Evolutionary conservation across 768 basidiomycete genomes (phyloP), one percentile per base, ranked within the genome.

Genomic region (Trametes elegans): DNA sequence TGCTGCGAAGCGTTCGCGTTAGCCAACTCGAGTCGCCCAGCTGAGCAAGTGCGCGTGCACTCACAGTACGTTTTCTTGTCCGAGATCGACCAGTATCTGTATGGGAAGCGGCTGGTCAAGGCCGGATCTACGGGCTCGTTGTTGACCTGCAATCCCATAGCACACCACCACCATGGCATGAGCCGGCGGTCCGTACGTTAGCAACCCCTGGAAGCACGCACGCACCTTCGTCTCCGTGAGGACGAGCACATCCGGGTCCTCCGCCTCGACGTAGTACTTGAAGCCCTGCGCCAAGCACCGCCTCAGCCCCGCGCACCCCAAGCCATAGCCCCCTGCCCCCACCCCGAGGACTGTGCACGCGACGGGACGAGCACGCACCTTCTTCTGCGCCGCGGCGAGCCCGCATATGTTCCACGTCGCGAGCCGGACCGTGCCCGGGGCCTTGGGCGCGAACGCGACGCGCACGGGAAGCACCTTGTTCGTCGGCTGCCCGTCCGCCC

Each of bases 141-240:
- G 65, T 91, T 92, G 41, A 91, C 82, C 90, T 93, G 49, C 39
- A 21, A 10, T n/a, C n/a, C n/a, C 21, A 24, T 3, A 26, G 19
- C 29, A 49, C 31, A 28, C 19, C 36, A 6, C 11, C 48, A 26
- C 60, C n/a, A n/a, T n/a, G n/a, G n/a, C n/a, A n/a, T n/a, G n/a
- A n/a, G n/a, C n/a, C n/a, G n/a, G n/a, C n/a, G n/a, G n/a, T n/a
- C n/a, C n/a, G n/a, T n/a, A n/a, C n/a, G n/a, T n/a, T n/a, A n/a
- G n/a, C n/a, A n/a, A n/a, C n/a, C n/a, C n/a, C n/a, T n/a, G n/a
- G n/a, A n/a, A n/a, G n/a, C n/a, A n/a, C n/a, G n/a, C n/a, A n/a
- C 65, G 23, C 35, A 83, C 90, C 77, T 93, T 95, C 9, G 91
- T 93, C 73, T 95, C 93, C 0, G 89, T 91, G 38, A 95, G 73